Evolutionary conservation across 768 basidiomycete species (phyloP).

Genomic region (Mycena sanguinolenta): DNA sequence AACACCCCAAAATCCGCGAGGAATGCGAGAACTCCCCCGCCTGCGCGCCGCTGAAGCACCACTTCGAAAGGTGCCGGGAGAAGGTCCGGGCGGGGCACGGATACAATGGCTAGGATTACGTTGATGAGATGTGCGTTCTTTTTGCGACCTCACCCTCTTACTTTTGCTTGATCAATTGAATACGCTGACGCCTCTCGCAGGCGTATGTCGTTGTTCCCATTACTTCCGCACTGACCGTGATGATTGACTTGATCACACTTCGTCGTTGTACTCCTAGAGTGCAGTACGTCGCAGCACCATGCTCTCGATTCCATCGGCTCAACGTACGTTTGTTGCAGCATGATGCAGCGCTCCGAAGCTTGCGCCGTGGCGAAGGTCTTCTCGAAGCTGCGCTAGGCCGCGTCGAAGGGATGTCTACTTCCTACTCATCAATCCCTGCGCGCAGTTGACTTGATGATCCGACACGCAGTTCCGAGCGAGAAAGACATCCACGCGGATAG

Average conservation of each 20-base stretch:
- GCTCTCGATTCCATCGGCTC: no score
- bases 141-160: no score
- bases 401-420: neutral
- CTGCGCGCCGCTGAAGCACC: constrained; percentile 78
- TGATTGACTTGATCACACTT: constrained; percentile 28
- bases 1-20: constrained; percentile 78
- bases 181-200: constrained; percentile 37
- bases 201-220: constrained; percentile 50
- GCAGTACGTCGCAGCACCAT: constrained; percentile 68
- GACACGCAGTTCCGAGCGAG: no score
- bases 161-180: no score
- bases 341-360: constrained; percentile 86
- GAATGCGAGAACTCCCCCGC: constrained; percentile 77
- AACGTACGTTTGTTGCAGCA: constrained; percentile 58
- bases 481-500: no score
- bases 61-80: constrained; percentile 93
- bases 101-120: constrained; percentile 92
- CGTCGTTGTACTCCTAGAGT: no score
- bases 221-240: neutral
- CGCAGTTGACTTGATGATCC: no score
- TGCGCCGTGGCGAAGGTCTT: constrained; percentile 86
- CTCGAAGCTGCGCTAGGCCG: constrained; percentile 71
- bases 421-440: no score
- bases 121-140: constrained; percentile 81
- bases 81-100: constrained; percentile 87